Percentiles rank a stretch among this genome's conserved stretches.
Evolutionary conservation across 371 early-diverging fungal species (phyloP).

Genomic region (Coemansia sp.): DNA sequence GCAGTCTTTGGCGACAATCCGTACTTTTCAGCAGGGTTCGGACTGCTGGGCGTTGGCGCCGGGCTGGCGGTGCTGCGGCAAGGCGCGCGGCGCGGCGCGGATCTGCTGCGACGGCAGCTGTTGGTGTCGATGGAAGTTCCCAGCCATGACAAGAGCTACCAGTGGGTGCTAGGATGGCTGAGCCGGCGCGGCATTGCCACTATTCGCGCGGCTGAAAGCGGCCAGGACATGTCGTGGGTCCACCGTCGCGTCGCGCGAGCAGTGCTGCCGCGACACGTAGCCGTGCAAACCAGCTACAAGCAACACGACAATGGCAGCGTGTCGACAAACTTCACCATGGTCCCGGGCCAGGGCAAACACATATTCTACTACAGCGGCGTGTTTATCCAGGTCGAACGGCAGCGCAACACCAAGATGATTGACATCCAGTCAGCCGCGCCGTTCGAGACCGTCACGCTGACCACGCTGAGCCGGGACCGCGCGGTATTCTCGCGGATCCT

Average conservation of each 20-base stretch:
- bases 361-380: slow-evolving; percentile 76
- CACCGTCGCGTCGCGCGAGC: slow-evolving; percentile 46
- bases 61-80: slow-evolving; percentile 77
- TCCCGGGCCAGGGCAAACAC: slow-evolving; percentile 94
- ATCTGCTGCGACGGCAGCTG: slow-evolving; percentile 71
- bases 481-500: slow-evolving; percentile 73
- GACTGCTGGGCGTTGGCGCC: slow-evolving; percentile 89
- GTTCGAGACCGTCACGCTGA: slow-evolving; percentile 93
- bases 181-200: slow-evolving; percentile 53
- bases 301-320: slow-evolving; percentile 92
- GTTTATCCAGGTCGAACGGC: slow-evolving; percentile 89
- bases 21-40: slow-evolving; percentile 93
- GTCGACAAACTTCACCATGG: slow-evolving; percentile 78
- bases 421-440: slow-evolving; percentile 89
- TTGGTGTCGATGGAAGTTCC: slow-evolving; percentile 94
- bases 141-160: slow-evolving; percentile 87
- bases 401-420: slow-evolving; percentile 78
- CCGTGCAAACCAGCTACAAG: slow-evolving; percentile 84
- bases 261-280: slow-evolving; percentile 67
- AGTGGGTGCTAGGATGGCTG: slow-evolving; percentile 94
- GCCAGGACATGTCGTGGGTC: slow-evolving; percentile 29
- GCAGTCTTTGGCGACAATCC: slow-evolving; percentile 65
- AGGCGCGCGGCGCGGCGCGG: slow-evolving; percentile 67
- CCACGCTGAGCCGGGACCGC: slow-evolving; percentile 82
- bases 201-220: slow-evolving; percentile 15